Percentiles rank a stretch among this genome's conserved stretches.
phyloP scores from a whole-genome alignment of 768 basidiomycete genomes.

The Tulasnella sp. region DNA sequence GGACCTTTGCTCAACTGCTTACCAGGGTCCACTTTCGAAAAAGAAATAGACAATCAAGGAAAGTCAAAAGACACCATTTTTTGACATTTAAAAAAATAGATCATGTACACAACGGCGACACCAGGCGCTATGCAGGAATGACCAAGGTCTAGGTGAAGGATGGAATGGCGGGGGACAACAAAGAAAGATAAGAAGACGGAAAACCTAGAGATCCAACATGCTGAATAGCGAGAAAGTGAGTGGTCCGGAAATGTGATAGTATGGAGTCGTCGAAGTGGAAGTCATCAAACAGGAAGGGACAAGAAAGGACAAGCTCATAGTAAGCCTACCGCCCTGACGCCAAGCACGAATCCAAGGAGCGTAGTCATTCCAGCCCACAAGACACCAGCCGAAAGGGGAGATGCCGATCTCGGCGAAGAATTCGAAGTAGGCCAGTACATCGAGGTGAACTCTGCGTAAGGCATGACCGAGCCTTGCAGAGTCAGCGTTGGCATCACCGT shows the following conservation, averaged over 20 bases:
- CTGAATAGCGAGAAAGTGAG: background rate
- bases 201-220: background rate
- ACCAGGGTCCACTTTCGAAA: background rate
- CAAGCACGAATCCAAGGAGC: background rate
- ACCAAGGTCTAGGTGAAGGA: background rate
- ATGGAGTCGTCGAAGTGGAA: background rate
- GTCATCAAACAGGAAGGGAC: background rate
- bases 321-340: slow-evolving; percentile 13
- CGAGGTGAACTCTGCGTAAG: slow-evolving; percentile 11
- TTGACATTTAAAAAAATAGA: background rate
- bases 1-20: no score
- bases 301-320: background rate
- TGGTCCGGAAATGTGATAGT: background rate
- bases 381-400: background rate
- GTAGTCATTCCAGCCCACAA: slow-evolving; percentile 10
- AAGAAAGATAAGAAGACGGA: background rate
- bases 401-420: slow-evolving; percentile 4
- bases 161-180: background rate
- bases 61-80: background rate
- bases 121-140: background rate
- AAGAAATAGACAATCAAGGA: background rate
- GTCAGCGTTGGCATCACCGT: slow-evolving; percentile 3
- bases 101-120: background rate
- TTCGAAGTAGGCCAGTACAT: background rate
- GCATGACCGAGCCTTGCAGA: background rate